phyloP scores from a whole-genome alignment of 768 basidiomycete species.

The Vararia minispora region DNA sequence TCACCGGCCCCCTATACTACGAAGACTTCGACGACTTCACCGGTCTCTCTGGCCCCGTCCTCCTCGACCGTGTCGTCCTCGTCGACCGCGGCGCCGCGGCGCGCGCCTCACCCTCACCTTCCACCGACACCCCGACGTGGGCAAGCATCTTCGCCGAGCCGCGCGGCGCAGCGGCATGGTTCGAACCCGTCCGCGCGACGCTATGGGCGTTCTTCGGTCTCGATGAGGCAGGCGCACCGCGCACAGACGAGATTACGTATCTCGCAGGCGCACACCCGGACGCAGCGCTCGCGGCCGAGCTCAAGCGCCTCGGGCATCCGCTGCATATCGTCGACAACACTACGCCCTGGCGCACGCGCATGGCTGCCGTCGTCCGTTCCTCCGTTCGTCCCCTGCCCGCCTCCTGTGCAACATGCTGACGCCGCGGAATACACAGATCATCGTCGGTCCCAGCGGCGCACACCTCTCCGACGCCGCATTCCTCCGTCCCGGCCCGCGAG shows the following conservation, averaged over 20 bases:
- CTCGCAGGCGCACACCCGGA: constrained; percentile 49
- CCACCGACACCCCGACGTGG: too few species aligned
- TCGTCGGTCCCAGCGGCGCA: constrained; percentile 7
- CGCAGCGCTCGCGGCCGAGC: constrained; percentile 47
- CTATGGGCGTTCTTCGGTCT: constrained; percentile 33
- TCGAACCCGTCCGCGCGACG: constrained; percentile 33
- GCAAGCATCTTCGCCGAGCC: constrained; percentile 13
- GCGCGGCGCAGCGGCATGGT: constrained; percentile 23
- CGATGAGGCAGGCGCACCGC: constrained; percentile 14
- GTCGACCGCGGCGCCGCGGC: constrained; percentile 64
- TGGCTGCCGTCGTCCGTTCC: constrained; percentile 10
- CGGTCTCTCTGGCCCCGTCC: constrained; percentile 54
- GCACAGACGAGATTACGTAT: constrained; percentile 49
- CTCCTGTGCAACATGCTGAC: background rate
- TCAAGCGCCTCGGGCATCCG: constrained; percentile 23
- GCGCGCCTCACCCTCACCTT: constrained; percentile 1
- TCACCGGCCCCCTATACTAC: constrained; percentile 46
- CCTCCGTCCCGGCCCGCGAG: constrained; percentile 6
- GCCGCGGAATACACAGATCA: constrained; percentile 3
- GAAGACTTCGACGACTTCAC: constrained; percentile 75
- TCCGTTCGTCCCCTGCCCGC: constrained; percentile 2
- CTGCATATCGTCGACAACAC: constrained; percentile 8
- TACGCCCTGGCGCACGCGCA: constrained; percentile 10
- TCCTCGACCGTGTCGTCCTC: constrained; percentile 68
- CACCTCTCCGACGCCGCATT: constrained; percentile 11